Conservation (phyloP, 768 basidiomycete genomes). For the Suillus cothurnatus region DNA sequence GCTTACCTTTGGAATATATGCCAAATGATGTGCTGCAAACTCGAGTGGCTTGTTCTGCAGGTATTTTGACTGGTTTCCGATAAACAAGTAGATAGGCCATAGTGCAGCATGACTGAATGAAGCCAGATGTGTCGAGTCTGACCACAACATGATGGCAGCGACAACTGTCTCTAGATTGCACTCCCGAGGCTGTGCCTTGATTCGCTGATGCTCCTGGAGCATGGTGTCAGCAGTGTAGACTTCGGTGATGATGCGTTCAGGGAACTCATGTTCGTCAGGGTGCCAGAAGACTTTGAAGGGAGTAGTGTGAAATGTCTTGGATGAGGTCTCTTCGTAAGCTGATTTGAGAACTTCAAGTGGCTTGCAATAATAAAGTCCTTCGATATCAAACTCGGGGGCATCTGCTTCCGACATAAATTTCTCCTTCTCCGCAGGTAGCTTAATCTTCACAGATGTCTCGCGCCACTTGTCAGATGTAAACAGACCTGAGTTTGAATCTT, state of each 20-base stretch:
- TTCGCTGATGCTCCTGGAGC: conserved; percentile 3
- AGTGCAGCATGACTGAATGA: conserved; percentile 18
- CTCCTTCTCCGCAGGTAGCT: conserved; percentile 4
- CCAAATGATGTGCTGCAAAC: conserved; percentile 23
- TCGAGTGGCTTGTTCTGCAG: conserved; percentile 4
- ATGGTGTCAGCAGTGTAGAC: conserved; percentile 1
- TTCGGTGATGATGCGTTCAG: neutral
- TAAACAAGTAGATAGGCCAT: conserved; percentile 21
- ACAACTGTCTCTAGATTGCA: conserved; percentile 23
- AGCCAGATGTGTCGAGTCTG: conserved; percentile 21
- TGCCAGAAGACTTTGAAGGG: conserved; percentile 11
- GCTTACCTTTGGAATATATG: conserved; percentile 22
- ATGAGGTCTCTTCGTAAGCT: neutral
- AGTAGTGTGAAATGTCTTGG: neutral
- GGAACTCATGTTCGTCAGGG: neutral
- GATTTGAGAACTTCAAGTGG: conserved; percentile 4
- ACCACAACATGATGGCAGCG: conserved; percentile 28
- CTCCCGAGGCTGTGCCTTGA: neutral
- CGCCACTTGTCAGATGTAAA: conserved; percentile 12
- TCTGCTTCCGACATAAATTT: neutral
- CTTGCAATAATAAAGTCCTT: conserved; percentile 1
- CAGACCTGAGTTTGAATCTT: neutral
- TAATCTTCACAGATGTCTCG: conserved; percentile 14
- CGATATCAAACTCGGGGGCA: neutral
- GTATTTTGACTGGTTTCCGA: conserved; percentile 15